phyloP scores from a whole-genome alignment of 1,284 basidiomycete species.

The Stygiomarasmius scandens region DNA sequence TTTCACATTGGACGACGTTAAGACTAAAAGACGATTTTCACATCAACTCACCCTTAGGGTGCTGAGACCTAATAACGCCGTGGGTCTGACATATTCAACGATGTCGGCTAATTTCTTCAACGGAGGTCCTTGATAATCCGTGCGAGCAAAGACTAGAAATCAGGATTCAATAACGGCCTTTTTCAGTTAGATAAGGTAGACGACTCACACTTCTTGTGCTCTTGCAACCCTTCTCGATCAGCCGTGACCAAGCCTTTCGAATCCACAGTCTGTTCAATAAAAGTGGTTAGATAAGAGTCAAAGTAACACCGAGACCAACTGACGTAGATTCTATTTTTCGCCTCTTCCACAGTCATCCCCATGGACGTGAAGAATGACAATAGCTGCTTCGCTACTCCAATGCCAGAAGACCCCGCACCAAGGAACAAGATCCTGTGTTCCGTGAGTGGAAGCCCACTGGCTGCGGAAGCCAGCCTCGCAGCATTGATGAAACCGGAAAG shows the following conservation, averaged over 20 bases:
- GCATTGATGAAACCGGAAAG: slow-evolving; percentile 82
- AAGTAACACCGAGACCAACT: slow-evolving; percentile 19
- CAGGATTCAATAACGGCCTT: slow-evolving; percentile 2
- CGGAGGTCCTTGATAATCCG: slow-evolving; percentile 66
- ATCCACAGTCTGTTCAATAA: slow-evolving; percentile 58
- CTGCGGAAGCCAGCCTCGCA: slow-evolving; percentile 63
- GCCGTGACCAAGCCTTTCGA: slow-evolving; percentile 77
- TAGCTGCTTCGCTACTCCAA: slow-evolving; percentile 81
- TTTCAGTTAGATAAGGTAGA: not conserved
- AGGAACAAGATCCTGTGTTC: slow-evolving; percentile 85
- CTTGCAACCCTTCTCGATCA: slow-evolving; percentile 64
- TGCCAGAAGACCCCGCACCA: slow-evolving; percentile 77
- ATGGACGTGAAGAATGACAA: slow-evolving; percentile 72
- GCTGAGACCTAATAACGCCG: slow-evolving; percentile 80
- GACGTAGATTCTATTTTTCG: slow-evolving; percentile 70
- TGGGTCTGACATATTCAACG: slow-evolving; percentile 79
- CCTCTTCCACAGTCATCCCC: slow-evolving; percentile 69
- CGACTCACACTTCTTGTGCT: slow-evolving; percentile 68
- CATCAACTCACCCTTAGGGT: slow-evolving; percentile 50
- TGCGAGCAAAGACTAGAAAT: slow-evolving; percentile 66
- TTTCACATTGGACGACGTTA: slow-evolving; percentile 10
- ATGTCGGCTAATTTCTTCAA: slow-evolving; percentile 70
- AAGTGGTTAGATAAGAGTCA: slow-evolving; percentile 18
- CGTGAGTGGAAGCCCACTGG: slow-evolving; percentile 59
- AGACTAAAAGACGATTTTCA: slow-evolving; percentile 14